phyloP scores from a whole-genome alignment of 257 asterid species.

The Plectranthus barbatus region DNA sequence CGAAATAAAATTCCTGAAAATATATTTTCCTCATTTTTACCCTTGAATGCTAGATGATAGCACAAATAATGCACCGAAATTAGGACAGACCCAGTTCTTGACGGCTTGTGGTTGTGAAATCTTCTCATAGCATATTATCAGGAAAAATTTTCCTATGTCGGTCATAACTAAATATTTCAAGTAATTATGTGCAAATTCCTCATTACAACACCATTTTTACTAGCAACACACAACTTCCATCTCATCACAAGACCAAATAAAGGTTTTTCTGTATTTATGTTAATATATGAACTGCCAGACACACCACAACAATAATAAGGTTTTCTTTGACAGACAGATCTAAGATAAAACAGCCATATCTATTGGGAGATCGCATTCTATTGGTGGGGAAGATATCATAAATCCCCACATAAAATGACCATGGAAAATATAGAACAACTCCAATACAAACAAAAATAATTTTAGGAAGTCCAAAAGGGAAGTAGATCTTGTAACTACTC shows the following conservation, averaged over 20 bases:
- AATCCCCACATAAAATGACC: neutral
- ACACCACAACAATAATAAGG: neutral
- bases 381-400: neutral
- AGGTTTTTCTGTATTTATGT: neutral
- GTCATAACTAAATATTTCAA: too few species aligned
- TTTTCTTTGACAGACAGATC: neutral
- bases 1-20: too few species aligned
- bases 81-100: too few species aligned
- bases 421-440: neutral
- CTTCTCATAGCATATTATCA: too few species aligned
- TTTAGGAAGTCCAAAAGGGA: neutral
- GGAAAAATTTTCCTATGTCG: too few species aligned
- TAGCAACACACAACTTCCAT: neutral
- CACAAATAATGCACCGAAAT: too few species aligned
- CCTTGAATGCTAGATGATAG: too few species aligned
- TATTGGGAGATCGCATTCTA: neutral
- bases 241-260: neutral
- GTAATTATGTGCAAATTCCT: neutral
- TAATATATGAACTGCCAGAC: neutral
- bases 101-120: too few species aligned
- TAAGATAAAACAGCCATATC: neutral
- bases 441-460: neutral
- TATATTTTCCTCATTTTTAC: too few species aligned
- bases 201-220: neutral
- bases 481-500: neutral